Evolutionary conservation across 2,329 filamentous ascomycete genomes (phyloP).

Genomic region (Botryotinia narcissicola): DNA sequence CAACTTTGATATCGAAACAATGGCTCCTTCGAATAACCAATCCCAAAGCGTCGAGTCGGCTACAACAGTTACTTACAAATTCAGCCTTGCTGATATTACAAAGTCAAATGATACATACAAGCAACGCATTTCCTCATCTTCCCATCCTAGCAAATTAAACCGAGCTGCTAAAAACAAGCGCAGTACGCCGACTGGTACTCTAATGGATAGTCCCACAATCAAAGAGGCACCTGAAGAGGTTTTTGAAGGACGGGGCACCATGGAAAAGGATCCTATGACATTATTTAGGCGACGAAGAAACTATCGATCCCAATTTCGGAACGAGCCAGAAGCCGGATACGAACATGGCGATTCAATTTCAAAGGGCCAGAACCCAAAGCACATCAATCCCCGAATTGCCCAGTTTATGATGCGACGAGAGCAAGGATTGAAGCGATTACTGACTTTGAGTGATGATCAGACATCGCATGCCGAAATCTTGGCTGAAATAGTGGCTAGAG

Average conservation of each 20-base stretch:
- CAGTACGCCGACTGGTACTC: neutral
- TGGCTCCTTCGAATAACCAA: neutral
- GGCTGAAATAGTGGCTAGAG: neutral
- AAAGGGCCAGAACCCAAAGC: neutral
- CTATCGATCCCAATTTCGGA: neutral
- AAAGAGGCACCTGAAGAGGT: neutral
- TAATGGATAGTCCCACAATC: neutral
- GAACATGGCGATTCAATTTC: neutral
- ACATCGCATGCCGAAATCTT: neutral
- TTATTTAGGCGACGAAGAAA: neutral
- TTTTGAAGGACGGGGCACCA: neutral
- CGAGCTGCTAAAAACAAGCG: neutral
- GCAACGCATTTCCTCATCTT: neutral
- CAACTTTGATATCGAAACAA: neutral
- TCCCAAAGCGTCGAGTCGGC: neutral
- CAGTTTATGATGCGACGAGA: neutral
- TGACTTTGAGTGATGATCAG: neutral
- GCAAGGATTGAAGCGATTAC: neutral
- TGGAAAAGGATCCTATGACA: neutral
- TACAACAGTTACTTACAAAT: rapidly evolving
- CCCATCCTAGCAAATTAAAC: neutral
- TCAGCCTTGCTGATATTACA: neutral
- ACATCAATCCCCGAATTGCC: neutral
- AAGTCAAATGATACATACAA: neutral
- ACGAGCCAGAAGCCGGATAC: neutral